A percentile compares a stretch with the other conserved stretches of the same genome.
These are phyloP conservation scores for Inga leiocalycina DNA, from an alignment of 306 rosid species.

Conservation along the genomic window DNA sequence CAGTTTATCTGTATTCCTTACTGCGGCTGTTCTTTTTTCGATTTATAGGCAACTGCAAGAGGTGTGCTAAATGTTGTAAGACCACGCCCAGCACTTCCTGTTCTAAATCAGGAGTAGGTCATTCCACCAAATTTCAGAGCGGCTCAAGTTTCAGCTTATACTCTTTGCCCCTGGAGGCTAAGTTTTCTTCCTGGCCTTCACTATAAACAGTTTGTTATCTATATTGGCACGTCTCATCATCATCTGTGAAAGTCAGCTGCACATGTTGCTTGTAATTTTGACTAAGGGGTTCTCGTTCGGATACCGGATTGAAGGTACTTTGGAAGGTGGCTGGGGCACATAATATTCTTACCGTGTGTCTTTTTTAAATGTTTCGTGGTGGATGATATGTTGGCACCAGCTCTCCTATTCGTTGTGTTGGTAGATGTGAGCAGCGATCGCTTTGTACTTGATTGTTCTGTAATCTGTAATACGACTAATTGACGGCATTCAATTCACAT, in stretches of 20 bases:
- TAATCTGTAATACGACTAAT: neutral
- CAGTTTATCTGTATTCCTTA: conserved; percentile 20
- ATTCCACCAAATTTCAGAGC: neutral
- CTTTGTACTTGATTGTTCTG: neutral
- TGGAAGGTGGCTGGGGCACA: neutral
- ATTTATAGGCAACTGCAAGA: conserved; percentile 82
- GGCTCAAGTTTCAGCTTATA: neutral
- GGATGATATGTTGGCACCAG: neutral
- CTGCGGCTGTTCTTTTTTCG: conserved; percentile 14
- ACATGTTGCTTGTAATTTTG: neutral
- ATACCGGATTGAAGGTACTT: neutral
- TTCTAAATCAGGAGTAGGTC: conserved; percentile 47
- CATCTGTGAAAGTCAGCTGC: neutral
- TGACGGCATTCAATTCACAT: neutral
- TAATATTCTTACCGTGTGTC: neutral
- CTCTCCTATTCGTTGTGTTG: neutral
- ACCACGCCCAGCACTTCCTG: conserved; percentile 17
- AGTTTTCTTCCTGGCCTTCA: neutral
- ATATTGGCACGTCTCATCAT: neutral
- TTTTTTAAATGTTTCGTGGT: neutral
- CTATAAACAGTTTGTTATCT: neutral
- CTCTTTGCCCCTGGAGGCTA: neutral
- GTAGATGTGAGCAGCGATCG: neutral
- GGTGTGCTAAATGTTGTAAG: conserved; percentile 48
- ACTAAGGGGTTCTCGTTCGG: neutral